Base-by-base conservation (phyloP, 257 asterid species). In the Nicotiana knightiana region DNA sequence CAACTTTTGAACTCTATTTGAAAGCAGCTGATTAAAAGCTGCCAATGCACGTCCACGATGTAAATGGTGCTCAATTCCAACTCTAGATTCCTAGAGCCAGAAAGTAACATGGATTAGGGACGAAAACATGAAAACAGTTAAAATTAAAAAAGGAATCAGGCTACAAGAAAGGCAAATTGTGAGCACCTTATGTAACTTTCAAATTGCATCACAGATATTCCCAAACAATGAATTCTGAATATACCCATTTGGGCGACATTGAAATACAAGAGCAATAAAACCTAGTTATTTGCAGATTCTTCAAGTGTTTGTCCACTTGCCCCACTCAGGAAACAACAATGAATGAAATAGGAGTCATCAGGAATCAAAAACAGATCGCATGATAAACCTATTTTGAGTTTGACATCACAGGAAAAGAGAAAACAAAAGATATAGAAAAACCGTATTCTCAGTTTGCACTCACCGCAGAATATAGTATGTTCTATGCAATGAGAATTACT, bases 11-110 rank as follows among this genome's bases (percentile, higher is more conserved):
- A 90, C 94, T 88, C 99, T 92, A 76, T 90, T 91, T 67, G 91
- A 86, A 81, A 96, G 94, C 64, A 96, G 88, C 83, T 92, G 89
- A 85, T 87, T 87, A 57, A 93, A 89, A 85, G 98, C 97, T 48
- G 97, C 98, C 84, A 96, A 85, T 81, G 99, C 97, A 87, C 97
- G 98, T 39, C 99, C 99, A 84, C 99, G 98, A 88, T 94, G 98
- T 89, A 96, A 88, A 88, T 96, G 92, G 88, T 94, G 97, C 88
- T 96, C 98, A 82, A 96, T 88, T 68, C 98, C 99, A 32, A 85
- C 90, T 80, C 91, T 94, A 88, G 94, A 87, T 89, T 90, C 98
- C 99, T 95, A 91, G 76, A 85, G 81, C 76, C 85, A 87, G 73
- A 62, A 73, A 85, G 87, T 43, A 63, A 84, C 80, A 73, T 48